phyloP scores from a whole-genome alignment of 768 basidiomycete genomes.

The Auricularia sp. region DNA sequence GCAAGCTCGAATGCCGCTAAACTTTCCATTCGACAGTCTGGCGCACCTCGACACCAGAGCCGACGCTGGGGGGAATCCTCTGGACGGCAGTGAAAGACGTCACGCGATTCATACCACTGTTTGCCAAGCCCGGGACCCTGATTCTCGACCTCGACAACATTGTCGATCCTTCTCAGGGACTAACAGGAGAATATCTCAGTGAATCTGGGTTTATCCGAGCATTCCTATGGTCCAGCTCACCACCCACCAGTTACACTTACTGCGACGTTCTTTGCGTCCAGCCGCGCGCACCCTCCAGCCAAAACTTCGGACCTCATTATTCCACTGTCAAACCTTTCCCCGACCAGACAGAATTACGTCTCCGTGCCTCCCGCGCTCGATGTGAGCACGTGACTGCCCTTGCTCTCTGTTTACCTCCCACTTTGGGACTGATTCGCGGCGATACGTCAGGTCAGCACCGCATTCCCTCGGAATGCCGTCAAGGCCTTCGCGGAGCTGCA shows the following conservation, averaged over 20 bases:
- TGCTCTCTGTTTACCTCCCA: too few species aligned
- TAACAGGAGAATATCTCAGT: constrained; percentile 67
- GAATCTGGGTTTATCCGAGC: constrained; percentile 8
- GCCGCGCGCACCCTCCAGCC: constrained; percentile 43
- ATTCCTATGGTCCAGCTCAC: not conserved
- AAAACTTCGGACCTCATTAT: constrained; percentile 54
- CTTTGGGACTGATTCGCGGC: not conserved
- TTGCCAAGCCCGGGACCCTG: constrained; percentile 54
- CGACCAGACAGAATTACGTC: constrained; percentile 57
- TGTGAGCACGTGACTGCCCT: constrained; percentile 23
- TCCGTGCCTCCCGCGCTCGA: constrained; percentile 68
- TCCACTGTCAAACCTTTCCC: constrained; percentile 54
- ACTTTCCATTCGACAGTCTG: constrained; percentile 39
- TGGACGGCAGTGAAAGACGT: constrained; percentile 74
- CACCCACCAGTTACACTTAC: constrained; percentile 43
- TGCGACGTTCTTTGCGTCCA: constrained; percentile 64
- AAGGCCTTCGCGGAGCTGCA: constrained; percentile 59
- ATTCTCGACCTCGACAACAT: constrained; percentile 68
- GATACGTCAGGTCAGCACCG: constrained; percentile 45
- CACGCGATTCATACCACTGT: constrained; percentile 60
- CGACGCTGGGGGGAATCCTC: constrained; percentile 54
- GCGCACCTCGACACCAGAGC: constrained; percentile 78
- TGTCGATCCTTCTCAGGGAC: constrained; percentile 31
- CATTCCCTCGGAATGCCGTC: constrained; percentile 58
- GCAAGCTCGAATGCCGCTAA: not conserved